phyloP scores from a whole-genome alignment of 345 rosid genomes.

The Kandelia obovata region DNA sequence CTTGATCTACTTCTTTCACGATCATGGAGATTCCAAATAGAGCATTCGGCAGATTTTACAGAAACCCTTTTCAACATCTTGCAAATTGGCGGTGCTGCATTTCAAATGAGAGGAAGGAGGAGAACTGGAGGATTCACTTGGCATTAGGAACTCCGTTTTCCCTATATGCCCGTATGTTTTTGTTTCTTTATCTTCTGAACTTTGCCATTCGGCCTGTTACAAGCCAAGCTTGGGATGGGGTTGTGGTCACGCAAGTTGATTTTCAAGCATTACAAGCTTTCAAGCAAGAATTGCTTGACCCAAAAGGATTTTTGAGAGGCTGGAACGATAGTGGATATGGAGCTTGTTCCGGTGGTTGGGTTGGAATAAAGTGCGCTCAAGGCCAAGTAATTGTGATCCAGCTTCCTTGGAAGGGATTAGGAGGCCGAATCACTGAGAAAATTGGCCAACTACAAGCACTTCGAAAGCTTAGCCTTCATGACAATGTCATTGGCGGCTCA shows the following conservation, averaged over 20 bases:
- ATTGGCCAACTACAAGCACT: conserved; percentile 28
- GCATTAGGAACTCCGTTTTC: not conserved
- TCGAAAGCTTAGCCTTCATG: conserved; percentile 26
- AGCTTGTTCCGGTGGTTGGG: conserved; percentile 32
- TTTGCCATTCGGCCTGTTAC: conserved; percentile 7
- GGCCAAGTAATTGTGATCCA: conserved; percentile 30
- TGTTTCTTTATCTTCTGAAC: conserved; percentile 8
- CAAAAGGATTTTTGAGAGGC: conserved; percentile 19
- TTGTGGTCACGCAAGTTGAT: conserved; percentile 23
- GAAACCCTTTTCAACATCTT: conserved; percentile 8
- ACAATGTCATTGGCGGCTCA: conserved; percentile 20
- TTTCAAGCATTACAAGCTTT: conserved; percentile 27
- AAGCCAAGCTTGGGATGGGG: conserved; percentile 28
- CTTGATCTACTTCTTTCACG: not conserved
- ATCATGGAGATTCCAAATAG: conserved; percentile 10
- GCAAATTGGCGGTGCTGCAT: conserved; percentile 26
- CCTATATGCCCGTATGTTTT: not conserved
- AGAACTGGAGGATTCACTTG: conserved; percentile 14
- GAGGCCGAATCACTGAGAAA: conserved; percentile 24
- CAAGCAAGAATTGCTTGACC: conserved; percentile 21
- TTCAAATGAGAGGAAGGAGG: conserved; percentile 25
- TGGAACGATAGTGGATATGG: conserved; percentile 29
- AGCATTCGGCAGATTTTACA: not conserved
- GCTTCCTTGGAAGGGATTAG: conserved; percentile 28
- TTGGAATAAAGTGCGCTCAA: conserved; percentile 28